Base-by-base conservation (phyloP, 768 basidiomycete genomes). In the Lactarius hatsudake region DNA sequence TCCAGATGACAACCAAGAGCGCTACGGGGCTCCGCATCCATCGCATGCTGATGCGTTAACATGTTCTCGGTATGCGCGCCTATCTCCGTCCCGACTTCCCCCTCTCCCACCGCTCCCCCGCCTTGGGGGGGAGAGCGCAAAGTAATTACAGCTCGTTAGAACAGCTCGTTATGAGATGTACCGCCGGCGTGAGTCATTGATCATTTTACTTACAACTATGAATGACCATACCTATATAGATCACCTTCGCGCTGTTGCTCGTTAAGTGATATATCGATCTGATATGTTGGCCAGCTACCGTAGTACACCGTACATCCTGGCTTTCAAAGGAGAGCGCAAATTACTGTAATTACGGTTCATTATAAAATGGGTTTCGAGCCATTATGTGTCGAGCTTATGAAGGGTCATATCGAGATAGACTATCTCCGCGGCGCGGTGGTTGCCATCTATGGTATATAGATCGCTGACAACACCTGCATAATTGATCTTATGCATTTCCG, bases 21-120 rank as follows among this genome's bases (percentile, higher is more conserved):
- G 60, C 42, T 55, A 43, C n/a, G 34, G 20, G 17, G 32, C 55
- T 66, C 65, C 45, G 65, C 26, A 62, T 20, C 3, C n/a, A 42
- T 62, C 61, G 48, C 61, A 62, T 32, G 60, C 26, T 51, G 65
- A 62, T 58, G 55, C 12, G 26, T 34, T 28, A 32, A 63, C 40
- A 17, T 7, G 32, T 30, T 18, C 26, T 51, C 64, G 54, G 38
- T 53, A 54, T 32, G 34, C 55, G 55, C 26, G 55, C 55, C 43
- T 57, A 40, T 56, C 54, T 42, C 30, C 43, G 30, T 34, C 54
- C 55, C 8, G 62, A 57, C 55, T 57, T 34, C 55, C 54, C 38
- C 54, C 55, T 43, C 55, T 63, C 55, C 42, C 55, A 28, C 62
- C 62, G 38, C 62, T 55, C 17, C 12, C 51, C 61, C 23, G 23